Evolutionary conservation across 2,329 filamentous ascomycete genomes (phyloP).

Genomic region (Rutstroemia sp.): DNA sequence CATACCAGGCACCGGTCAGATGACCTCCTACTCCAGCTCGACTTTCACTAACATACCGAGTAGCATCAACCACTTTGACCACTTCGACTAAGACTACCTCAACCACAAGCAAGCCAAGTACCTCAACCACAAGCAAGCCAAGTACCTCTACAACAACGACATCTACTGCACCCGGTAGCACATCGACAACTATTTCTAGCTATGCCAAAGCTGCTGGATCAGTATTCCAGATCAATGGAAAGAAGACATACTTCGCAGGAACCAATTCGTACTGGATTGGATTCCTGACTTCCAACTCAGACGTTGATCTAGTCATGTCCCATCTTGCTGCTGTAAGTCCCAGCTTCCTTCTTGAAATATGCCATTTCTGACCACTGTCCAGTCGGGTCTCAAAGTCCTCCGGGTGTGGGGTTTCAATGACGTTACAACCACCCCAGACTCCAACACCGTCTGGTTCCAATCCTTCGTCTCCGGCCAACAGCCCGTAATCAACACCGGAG

Average conservation of each 20-base stretch:
- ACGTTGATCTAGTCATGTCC: conserved; percentile 45
- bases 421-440: conserved; percentile 34
- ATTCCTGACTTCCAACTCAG: conserved; percentile 44
- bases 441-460: conserved; percentile 38
- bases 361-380: background rate
- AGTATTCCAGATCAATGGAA: conserved; percentile 37
- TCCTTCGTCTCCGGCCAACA: conserved; percentile 35
- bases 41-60: background rate
- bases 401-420: conserved; percentile 60
- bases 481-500: conserved; percentile 55
- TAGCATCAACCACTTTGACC: background rate
- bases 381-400: conserved; percentile 50
- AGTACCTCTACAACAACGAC: conserved; percentile 8
- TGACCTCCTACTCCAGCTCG: no score
- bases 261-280: conserved; percentile 50
- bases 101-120: conserved; percentile 6
- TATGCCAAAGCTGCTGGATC: conserved; percentile 24
- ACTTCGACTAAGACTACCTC: background rate
- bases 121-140: conserved; percentile 6
- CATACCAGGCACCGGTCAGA: background rate
- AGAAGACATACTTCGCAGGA: conserved; percentile 43
- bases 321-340: conserved; percentile 34
- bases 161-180: conserved; percentile 1
- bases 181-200: conserved; percentile 12
- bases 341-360: background rate